A percentile compares a stretch with the other conserved stretches of the same genome.
Conservation (phyloP, 306 rosid species). For the Lagenaria siceraria region DNA sequence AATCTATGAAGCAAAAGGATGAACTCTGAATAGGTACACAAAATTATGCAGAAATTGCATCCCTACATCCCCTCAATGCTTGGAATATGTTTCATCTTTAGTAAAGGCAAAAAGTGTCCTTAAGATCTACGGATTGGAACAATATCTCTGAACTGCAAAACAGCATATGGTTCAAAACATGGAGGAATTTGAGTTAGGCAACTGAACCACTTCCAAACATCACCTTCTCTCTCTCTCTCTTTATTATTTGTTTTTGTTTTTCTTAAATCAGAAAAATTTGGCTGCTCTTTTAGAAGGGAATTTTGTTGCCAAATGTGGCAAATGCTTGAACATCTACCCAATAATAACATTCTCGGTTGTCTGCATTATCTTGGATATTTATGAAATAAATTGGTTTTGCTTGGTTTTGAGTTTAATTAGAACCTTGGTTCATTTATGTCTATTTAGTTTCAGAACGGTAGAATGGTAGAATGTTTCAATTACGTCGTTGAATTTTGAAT, state of each 20-base stretch:
- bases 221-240: background rate
- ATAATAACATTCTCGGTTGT: background rate
- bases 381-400: background rate
- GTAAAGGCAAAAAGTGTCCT: slow-evolving; percentile 2
- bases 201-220: background rate
- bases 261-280: background rate
- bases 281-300: background rate
- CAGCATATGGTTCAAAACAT: slow-evolving; percentile 5
- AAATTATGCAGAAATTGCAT: background rate
- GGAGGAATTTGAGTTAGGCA: slow-evolving; percentile 5
- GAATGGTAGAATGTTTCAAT: background rate
- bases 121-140: slow-evolving; percentile 4
- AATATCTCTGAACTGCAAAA: slow-evolving; percentile 4
- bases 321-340: background rate
- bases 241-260: background rate
- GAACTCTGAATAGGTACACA: background rate
- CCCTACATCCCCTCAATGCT: background rate
- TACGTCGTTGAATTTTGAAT: background rate
- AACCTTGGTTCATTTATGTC: background rate
- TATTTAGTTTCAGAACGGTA: no score
- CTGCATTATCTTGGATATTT: background rate
- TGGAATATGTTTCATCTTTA: slow-evolving; percentile 7
- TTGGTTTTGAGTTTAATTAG: background rate
- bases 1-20: background rate
- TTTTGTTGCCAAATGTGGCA: background rate